Conservation (phyloP, 2,329 filamentous ascomycete species). For the Atkinsonella hypoxylon region DNA sequence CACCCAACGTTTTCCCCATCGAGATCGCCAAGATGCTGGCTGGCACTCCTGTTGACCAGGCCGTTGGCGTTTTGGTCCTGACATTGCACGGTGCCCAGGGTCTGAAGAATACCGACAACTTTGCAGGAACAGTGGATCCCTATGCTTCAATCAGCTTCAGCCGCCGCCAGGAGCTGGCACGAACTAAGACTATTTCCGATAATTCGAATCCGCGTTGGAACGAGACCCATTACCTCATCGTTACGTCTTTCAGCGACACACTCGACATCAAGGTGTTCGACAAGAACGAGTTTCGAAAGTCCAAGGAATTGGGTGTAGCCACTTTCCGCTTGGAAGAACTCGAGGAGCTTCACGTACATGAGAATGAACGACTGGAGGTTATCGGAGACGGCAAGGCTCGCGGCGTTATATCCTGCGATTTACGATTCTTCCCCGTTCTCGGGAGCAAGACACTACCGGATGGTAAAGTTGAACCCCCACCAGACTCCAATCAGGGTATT, state of each 20-base stretch:
- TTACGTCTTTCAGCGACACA: slow-evolving; percentile 81
- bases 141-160: slow-evolving; percentile 82
- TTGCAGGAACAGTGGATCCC: slow-evolving; percentile 82
- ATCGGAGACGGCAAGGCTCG: slow-evolving; percentile 73
- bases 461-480: slow-evolving; percentile 67
- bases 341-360: slow-evolving; percentile 63
- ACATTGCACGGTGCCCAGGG: slow-evolving; percentile 85
- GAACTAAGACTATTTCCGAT: slow-evolving; percentile 80
- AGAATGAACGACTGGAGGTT: slow-evolving; percentile 78
- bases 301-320: slow-evolving; percentile 83
- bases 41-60: slow-evolving; percentile 86
- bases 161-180: slow-evolving; percentile 65
- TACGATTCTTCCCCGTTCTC: slow-evolving; percentile 92
- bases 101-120: slow-evolving; percentile 90
- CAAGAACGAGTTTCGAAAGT: slow-evolving; percentile 92
- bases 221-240: slow-evolving; percentile 89
- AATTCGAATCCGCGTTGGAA: slow-evolving; percentile 87
- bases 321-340: slow-evolving; percentile 77
- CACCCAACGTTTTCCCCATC: slow-evolving; percentile 93
- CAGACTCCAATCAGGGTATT: slow-evolving; percentile 88
- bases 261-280: slow-evolving; percentile 80
- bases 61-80: slow-evolving; percentile 84
- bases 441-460: slow-evolving; percentile 59
- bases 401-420: slow-evolving; percentile 66
- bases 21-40: slow-evolving; percentile 98